phyloP scores from a whole-genome alignment of 305 asterid species.

The Plantago coronopus region DNA sequence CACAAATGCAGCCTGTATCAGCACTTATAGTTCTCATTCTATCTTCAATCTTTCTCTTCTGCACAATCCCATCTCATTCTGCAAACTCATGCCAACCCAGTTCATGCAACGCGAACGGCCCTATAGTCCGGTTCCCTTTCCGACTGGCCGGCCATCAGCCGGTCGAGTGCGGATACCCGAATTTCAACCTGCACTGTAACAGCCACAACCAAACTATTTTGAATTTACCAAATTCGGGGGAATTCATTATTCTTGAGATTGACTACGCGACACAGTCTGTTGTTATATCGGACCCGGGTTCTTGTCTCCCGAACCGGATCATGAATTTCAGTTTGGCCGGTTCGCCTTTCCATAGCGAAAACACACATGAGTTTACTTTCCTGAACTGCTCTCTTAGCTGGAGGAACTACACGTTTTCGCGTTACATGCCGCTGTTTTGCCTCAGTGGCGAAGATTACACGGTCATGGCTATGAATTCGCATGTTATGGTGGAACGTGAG shows the following conservation, averaged over 20 bases:
- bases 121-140: slow-evolving; percentile 66
- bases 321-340: slow-evolving; percentile 35
- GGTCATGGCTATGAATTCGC: slow-evolving; percentile 34
- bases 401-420: slow-evolving; percentile 14
- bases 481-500: slow-evolving; percentile 1
- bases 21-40: slow-evolving; percentile 20
- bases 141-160: slow-evolving; percentile 35
- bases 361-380: slow-evolving; percentile 28
- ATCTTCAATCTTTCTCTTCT: slow-evolving; percentile 16
- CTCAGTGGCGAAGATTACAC: slow-evolving; percentile 36
- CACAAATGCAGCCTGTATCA: slow-evolving; percentile 19
- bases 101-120: slow-evolving; percentile 39
- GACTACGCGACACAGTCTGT: slow-evolving; percentile 44
- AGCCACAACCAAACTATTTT: slow-evolving; percentile 38
- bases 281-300: slow-evolving; percentile 45
- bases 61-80: slow-evolving; percentile 17
- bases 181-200: slow-evolving; percentile 66
- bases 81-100: slow-evolving; percentile 32
- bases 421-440: slow-evolving; percentile 35
- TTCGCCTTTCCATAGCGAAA: slow-evolving; percentile 40
- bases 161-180: slow-evolving; percentile 55
- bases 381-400: slow-evolving; percentile 47
- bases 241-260: slow-evolving; percentile 48
- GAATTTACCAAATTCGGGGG: slow-evolving; percentile 57
- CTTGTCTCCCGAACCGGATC: slow-evolving; percentile 52